phyloP scores from a whole-genome alignment of 768 basidiomycete species.

The Tulasnella sp. region DNA sequence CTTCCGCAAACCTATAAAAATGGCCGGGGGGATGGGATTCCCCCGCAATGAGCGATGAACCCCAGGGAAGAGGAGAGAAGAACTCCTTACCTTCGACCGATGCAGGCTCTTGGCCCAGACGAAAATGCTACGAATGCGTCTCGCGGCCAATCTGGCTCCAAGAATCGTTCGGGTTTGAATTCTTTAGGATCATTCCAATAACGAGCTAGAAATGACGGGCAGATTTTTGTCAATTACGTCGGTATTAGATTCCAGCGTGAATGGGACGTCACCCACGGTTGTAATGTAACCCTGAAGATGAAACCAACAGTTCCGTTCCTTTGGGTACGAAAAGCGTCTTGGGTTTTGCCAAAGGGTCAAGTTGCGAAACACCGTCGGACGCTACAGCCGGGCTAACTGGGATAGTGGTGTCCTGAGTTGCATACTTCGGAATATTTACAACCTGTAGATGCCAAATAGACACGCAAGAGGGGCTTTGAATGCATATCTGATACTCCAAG shows the following conservation, averaged over 20 bases:
- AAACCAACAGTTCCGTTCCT: background rate
- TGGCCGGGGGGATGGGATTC: background rate
- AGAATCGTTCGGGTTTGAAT: slow-evolving; percentile 21
- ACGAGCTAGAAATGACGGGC: background rate
- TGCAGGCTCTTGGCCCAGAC: background rate
- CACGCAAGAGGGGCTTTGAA: background rate
- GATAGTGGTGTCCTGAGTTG: background rate
- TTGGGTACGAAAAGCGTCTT: slow-evolving; percentile 10
- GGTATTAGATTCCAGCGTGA: too few relatives aligned
- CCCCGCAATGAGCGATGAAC: too few relatives aligned
- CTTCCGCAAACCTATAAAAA: slow-evolving; percentile 19
- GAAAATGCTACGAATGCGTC: slow-evolving; percentile 25
- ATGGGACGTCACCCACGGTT: slow-evolving; percentile 1
- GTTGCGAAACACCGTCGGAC: background rate
- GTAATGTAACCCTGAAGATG: background rate
- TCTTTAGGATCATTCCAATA: slow-evolving; percentile 22
- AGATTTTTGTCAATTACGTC: too few relatives aligned
- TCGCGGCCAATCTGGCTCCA: slow-evolving; percentile 15
- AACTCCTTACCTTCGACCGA: background rate
- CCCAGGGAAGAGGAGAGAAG: too few relatives aligned
- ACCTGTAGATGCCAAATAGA: background rate
- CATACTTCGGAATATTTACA: background rate
- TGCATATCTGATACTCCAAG: background rate
- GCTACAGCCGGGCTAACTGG: background rate
- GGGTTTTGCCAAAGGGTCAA: background rate